phyloP scores from a whole-genome alignment of 768 basidiomycete genomes.

The Leucosporidium scottii region DNA sequence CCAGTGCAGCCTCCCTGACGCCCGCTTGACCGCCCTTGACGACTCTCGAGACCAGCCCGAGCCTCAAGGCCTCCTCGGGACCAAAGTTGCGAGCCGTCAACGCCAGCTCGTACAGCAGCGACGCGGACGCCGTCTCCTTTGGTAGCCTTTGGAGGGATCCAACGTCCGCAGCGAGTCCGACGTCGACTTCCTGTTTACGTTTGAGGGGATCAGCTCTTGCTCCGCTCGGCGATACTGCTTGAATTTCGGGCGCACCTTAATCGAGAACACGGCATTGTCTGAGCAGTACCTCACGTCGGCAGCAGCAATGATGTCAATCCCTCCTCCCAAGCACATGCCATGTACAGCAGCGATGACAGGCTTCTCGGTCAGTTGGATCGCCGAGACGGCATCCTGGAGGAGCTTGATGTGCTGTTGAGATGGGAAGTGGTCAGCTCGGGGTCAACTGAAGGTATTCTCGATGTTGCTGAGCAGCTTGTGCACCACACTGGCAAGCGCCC shows the following conservation, averaged over 20 bases:
- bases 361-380: constrained; percentile 60
- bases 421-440: too few species aligned
- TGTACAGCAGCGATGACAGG: constrained; percentile 80
- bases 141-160: constrained; percentile 77
- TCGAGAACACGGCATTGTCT: constrained; percentile 55
- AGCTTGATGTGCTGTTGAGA: constrained; percentile 37
- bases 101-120: constrained; percentile 64
- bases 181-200: constrained; percentile 71
- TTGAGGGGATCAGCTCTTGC: constrained; percentile 73
- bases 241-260: constrained; percentile 54
- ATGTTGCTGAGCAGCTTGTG: background rate
- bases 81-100: constrained; percentile 67
- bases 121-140: constrained; percentile 67
- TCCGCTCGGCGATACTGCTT: constrained; percentile 26
- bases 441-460: too few species aligned
- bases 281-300: constrained; percentile 77
- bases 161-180: constrained; percentile 80
- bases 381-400: constrained; percentile 66
- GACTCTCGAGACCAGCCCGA: constrained; percentile 69
- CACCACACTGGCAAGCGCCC: too few species aligned
- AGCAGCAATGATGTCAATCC: constrained; percentile 64
- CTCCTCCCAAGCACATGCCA: constrained; percentile 64
- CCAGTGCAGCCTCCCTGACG: constrained; percentile 60
- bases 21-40: constrained; percentile 60
- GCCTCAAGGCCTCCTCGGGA: constrained; percentile 56